Percentiles rank a stretch among this genome's conserved stretches.
phyloP scores from a whole-genome alignment of 345 rosid species.

The Passiflora organensis region DNA sequence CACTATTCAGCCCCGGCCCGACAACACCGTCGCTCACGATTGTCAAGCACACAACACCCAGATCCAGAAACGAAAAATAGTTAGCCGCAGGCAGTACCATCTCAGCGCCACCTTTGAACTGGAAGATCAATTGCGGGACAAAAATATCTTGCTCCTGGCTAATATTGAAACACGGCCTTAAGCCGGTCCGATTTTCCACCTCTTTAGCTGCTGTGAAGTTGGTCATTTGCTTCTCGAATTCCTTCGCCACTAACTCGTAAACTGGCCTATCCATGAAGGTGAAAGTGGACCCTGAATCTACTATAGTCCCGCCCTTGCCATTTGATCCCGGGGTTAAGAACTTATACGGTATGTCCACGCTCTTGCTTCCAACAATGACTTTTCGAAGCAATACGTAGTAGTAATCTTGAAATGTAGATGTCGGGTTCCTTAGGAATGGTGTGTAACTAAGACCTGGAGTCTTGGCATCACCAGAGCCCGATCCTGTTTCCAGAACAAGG shows the following conservation, averaged over 20 bases:
- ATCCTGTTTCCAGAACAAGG: no score
- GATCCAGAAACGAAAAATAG: constrained; percentile 41
- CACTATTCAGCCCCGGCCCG: constrained; percentile 25
- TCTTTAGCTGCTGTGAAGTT: constrained; percentile 40
- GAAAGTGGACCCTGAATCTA: constrained; percentile 92
- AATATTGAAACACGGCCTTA: constrained; percentile 64
- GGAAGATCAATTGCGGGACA: constrained; percentile 48
- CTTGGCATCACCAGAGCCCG: no score
- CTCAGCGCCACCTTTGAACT: constrained; percentile 78
- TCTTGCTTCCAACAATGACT: constrained; percentile 50
- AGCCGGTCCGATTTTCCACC: constrained; percentile 43
- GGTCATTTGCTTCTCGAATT: constrained; percentile 55
- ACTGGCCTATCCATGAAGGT: constrained; percentile 71
- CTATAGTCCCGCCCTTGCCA: constrained; percentile 77
- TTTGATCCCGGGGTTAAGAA: constrained; percentile 47
- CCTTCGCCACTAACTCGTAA: constrained; percentile 46
- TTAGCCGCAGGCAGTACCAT: constrained; percentile 60
- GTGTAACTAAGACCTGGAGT: constrained; percentile 42
- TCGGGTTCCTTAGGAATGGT: constrained; percentile 50
- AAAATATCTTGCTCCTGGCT: constrained; percentile 37
- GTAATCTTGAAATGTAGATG: constrained; percentile 38
- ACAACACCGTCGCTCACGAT: constrained; percentile 32
- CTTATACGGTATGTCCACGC: constrained; percentile 56
- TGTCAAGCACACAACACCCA: constrained; percentile 39
- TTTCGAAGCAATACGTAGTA: constrained; percentile 61